These are phyloP conservation scores for Chiua virens DNA, from an alignment of 768 basidiomycete genomes.

Conservation along the genomic window DNA sequence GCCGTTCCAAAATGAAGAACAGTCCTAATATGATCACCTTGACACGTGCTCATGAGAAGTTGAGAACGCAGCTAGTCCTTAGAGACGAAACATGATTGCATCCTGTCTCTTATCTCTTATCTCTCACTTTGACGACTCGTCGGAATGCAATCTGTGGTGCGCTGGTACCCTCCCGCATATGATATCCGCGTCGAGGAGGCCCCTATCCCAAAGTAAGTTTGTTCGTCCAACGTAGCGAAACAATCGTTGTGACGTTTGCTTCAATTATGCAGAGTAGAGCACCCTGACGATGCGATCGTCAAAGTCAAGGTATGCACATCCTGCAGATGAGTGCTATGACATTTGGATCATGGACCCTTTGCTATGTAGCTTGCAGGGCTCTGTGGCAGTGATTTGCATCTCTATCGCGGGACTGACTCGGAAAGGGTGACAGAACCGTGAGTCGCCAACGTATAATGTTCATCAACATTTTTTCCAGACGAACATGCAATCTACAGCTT, in stretches of 20 bases:
- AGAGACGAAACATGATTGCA: no score
- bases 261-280: slow-evolving; percentile 52
- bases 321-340: not conserved
- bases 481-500: slow-evolving; percentile 32
- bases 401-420: slow-evolving; percentile 61
- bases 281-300: slow-evolving; percentile 77
- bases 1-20: no score
- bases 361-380: slow-evolving; percentile 61
- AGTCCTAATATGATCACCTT: no score
- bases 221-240: not conserved
- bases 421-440: slow-evolving; percentile 51
- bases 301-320: slow-evolving; percentile 57
- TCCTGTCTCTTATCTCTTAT: no score
- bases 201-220: slow-evolving; percentile 53
- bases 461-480: not conserved
- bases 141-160: slow-evolving; percentile 36
- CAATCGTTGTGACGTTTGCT: not conserved
- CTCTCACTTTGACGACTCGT: not conserved
- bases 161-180: slow-evolving; percentile 67
- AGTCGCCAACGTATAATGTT: slow-evolving; percentile 40
- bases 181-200: slow-evolving; percentile 70
- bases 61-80: no score
- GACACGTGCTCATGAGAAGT: no score
- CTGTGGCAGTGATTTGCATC: slow-evolving; percentile 72
- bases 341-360: not conserved